Base-by-base conservation (phyloP, 2,329 filamentous ascomycete genomes). In the Coniella vitis region DNA sequence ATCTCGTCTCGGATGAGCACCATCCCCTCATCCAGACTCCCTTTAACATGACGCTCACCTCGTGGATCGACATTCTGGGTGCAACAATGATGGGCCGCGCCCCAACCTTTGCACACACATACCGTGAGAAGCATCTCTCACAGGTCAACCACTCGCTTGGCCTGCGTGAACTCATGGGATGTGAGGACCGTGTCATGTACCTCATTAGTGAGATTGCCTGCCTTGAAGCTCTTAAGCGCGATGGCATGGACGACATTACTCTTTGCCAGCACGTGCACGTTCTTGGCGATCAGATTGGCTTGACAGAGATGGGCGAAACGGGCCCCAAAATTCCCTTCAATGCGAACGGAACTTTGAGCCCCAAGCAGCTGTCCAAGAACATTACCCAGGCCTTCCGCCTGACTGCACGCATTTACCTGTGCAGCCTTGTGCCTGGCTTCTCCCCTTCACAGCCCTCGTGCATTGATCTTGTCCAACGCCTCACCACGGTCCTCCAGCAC, bases 11-110 rank as follows among this genome's bases (percentile, higher is more conserved):
- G 38, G 74, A 81, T 53, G 74, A 77, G 44, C 72, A 74, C 44
- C 76, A 83, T 56, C 72, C 74, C n/a, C 71, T 77, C 55, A 60
- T 70, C 7, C 84, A 84, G 54, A 81, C 87, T 4, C 86, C 89
- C 10, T 96, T 96, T 79, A 95, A 90, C 76, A 96, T 96, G 90
- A 90, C 88, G 1, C 73, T 95, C 55, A 86, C 89, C 5, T 77
- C 90, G 9, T 97, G 93, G 93, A 95, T 97, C 61, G 93, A 98
- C 67, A 96, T 98, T 57, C 80, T 97, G 31, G 93, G 93, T 55
- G 84, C 90, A 2, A 95, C 90, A 9, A 95, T 98, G 83, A 79
- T 87, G 54, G 90, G 90, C 31, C 80, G 82, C 49, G 86, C 89
- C 9, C 93, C 93, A 7, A 79, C 81, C 8, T 97, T 96, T 62